A percentile compares a stretch with the other conserved stretches of the same genome.
phyloP scores from a whole-genome alignment of 441 rosid genomes.

The Pelargonium australe region DNA sequence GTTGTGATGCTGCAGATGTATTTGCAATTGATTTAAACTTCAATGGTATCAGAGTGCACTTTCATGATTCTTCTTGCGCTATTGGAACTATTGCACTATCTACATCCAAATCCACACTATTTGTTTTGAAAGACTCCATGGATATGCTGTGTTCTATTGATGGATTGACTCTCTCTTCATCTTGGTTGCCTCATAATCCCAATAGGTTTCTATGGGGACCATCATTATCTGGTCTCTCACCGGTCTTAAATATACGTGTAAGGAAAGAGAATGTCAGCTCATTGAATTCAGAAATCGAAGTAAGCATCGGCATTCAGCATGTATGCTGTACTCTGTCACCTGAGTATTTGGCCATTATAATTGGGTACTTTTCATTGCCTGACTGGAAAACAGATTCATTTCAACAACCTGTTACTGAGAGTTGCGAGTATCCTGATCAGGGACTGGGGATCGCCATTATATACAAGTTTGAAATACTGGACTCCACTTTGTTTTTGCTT shows the following conservation, averaged over 20 bases:
- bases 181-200: conserved; percentile 53
- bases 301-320: conserved; percentile 85
- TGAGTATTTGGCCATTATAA: conserved; percentile 68
- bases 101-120: conserved; percentile 39
- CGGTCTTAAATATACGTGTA: conserved; percentile 63
- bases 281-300: conserved; percentile 54
- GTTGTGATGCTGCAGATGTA: conserved; percentile 25
- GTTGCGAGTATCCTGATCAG: conserved; percentile 21
- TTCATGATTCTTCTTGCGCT: conserved; percentile 77
- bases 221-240: conserved; percentile 42
- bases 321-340: conserved; percentile 64
- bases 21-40: conserved; percentile 44
- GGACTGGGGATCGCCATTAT: conserved; percentile 31
- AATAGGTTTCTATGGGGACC: conserved; percentile 74
- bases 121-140: conserved; percentile 38
- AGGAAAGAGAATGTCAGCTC: conserved; percentile 43
- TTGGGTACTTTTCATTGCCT: conserved; percentile 81
- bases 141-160: conserved; percentile 67
- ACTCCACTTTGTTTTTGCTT: conserved; percentile 60
- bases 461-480: conserved; percentile 74
- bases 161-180: conserved; percentile 65
- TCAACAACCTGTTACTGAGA: conserved; percentile 30
- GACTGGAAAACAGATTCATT: conserved; percentile 57
- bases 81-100: conserved; percentile 66
- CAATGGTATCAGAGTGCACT: conserved; percentile 53